Evolutionary conservation across 441 rosid species (phyloP).

Genomic region (Dalechampia spathulata): DNA sequence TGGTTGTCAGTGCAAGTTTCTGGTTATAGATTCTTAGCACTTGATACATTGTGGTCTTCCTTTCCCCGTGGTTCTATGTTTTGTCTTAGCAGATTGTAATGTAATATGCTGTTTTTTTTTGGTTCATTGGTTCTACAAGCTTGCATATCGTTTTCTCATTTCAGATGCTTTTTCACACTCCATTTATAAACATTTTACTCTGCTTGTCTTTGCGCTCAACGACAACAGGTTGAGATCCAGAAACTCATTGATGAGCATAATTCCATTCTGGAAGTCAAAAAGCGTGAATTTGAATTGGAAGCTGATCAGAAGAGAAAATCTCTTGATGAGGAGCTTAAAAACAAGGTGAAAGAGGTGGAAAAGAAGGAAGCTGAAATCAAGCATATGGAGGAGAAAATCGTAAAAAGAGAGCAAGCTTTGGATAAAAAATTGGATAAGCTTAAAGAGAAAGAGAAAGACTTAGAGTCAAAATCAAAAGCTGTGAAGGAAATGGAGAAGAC

Average conservation of each 20-base stretch:
- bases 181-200: not conserved
- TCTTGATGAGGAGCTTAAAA: conserved; percentile 59
- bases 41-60: too few relatives aligned
- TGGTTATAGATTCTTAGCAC: not conserved
- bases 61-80: not conserved
- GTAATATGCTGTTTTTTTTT: not conserved
- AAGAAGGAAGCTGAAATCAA: conserved; percentile 77
- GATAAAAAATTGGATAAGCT: conserved; percentile 65
- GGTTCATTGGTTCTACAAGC: not conserved
- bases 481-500: conserved; percentile 66
- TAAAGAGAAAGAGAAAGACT: conserved; percentile 69
- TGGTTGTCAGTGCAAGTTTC: not conserved
- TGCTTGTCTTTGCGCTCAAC: conserved; percentile 17
- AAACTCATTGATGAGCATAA: conserved; percentile 68
- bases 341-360: conserved; percentile 59
- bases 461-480: conserved; percentile 49
- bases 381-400: conserved; percentile 75
- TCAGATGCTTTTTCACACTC: not conserved
- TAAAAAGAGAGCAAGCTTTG: conserved; percentile 66
- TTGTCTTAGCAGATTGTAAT: not conserved
- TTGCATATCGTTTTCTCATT: not conserved
- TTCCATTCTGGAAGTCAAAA: conserved; percentile 57
- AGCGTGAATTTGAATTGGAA: conserved; percentile 70
- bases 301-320: conserved; percentile 68
- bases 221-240: conserved; percentile 63